A percentile compares a stretch with the other conserved stretches of the same genome.
These are phyloP conservation scores for Sarcodon sp. DNA, from an alignment of 768 basidiomycete genomes.

Conservation along the genomic window DNA sequence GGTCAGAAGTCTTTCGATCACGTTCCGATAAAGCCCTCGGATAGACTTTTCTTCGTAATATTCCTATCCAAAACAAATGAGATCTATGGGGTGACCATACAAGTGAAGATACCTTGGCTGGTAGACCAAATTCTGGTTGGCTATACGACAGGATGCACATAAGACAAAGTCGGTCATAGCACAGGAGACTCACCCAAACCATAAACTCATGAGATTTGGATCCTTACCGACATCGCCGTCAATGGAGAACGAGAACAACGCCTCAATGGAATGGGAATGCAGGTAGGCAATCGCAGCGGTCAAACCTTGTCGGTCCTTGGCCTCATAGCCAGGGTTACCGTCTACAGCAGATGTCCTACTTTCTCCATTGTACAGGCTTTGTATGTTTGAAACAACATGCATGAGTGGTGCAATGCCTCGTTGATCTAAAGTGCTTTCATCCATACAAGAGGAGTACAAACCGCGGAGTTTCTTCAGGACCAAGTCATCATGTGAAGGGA, in stretches of 20 bases:
- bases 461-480: slow-evolving; percentile 53
- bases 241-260: slow-evolving; percentile 68
- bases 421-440: slow-evolving; percentile 65
- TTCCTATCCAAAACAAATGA: slow-evolving; percentile 33
- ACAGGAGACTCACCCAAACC: slow-evolving; percentile 30
- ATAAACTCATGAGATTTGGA: slow-evolving; percentile 75
- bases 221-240: slow-evolving; percentile 84
- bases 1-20: slow-evolving; percentile 55
- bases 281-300: slow-evolving; percentile 78
- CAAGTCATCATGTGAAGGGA: slow-evolving; percentile 31
- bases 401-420: slow-evolving; percentile 61
- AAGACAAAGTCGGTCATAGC: neutral
- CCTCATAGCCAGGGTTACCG: slow-evolving; percentile 4
- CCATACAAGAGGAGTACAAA: slow-evolving; percentile 73
- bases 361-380: slow-evolving; percentile 44
- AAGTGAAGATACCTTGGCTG: slow-evolving; percentile 52
- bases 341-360: slow-evolving; percentile 21
- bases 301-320: slow-evolving; percentile 37
- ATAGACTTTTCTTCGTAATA: slow-evolving; percentile 77
- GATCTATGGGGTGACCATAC: neutral
- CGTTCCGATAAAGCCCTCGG: slow-evolving; percentile 53
- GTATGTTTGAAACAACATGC: slow-evolving; percentile 48
- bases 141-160: slow-evolving; percentile 14
- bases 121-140: slow-evolving; percentile 72
- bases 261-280: slow-evolving; percentile 74